Evolutionary conservation across 2,329 filamentous ascomycete species (phyloP).

Genomic region (Alternaria gansuensis): DNA sequence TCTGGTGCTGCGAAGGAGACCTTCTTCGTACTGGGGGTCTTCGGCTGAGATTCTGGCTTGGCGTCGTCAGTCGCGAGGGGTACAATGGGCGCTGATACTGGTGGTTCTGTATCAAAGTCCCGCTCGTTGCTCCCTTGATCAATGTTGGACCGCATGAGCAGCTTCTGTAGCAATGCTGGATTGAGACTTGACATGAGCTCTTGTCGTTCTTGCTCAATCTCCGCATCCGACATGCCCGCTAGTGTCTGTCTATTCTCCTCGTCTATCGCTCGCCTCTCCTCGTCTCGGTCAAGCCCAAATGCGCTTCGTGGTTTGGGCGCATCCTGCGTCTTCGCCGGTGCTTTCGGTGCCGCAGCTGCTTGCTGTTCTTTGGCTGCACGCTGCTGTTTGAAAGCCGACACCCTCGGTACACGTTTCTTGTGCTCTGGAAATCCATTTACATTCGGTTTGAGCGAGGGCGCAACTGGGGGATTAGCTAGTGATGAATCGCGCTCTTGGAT

Average conservation of each 20-base stretch:
- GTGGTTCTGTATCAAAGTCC: constrained; percentile 40
- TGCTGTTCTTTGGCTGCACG: constrained; percentile 52
- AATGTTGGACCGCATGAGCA: constrained; percentile 79
- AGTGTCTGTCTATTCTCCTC: constrained; percentile 80
- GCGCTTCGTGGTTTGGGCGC: constrained; percentile 28
- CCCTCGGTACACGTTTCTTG: constrained; percentile 72
- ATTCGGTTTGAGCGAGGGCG: constrained; percentile 65
- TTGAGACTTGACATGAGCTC: constrained; percentile 84
- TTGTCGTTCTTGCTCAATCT: constrained; percentile 80
- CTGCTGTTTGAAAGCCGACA: constrained; percentile 83
- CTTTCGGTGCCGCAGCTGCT: constrained; percentile 19
- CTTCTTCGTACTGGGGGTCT: constrained; percentile 38
- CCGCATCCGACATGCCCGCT: constrained; percentile 78
- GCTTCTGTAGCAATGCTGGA: constrained; percentile 75
- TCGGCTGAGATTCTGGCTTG: constrained; percentile 25
- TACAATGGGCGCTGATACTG: constrained; percentile 6
- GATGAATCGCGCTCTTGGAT: constrained; percentile 77
- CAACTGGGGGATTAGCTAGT: constrained; percentile 68
- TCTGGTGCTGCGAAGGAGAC: constrained; percentile 47
- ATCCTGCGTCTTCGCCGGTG: constrained; percentile 19
- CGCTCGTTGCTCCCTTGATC: constrained; percentile 66
- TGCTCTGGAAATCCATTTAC: constrained; percentile 85
- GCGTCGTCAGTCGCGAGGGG: constrained; percentile 21
- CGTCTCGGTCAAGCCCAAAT: constrained; percentile 46
- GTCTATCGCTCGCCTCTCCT: constrained; percentile 78